Evolutionary conservation across 2,329 filamentous ascomycete species (phyloP), one percentile per base, ranked within the genome.

Genomic region (Chlorencoelia australis): DNA sequence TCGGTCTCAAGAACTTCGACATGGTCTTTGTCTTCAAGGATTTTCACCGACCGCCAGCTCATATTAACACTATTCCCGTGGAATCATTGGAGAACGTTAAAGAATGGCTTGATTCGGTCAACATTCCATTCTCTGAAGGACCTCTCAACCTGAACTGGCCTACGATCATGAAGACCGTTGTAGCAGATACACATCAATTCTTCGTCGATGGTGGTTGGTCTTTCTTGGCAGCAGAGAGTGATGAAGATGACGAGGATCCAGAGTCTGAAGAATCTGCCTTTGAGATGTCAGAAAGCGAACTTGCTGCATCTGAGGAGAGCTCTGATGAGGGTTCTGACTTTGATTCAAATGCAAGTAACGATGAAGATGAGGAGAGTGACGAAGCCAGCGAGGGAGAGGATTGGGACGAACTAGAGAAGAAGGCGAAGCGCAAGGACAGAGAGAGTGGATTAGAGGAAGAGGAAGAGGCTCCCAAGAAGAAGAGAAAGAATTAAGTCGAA

Each of bases 81-180:
- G 91, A 98, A 57, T 85, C 82, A 3, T 71, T 98, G 3, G 91
- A 98, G 50, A 80, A 85, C 36, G 89, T 98, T 48, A 96, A 96
- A 62, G 93, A 98, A 56, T 98, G 91, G 79, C 74, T 98, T 7
- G 89, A 98, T 61, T 88, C 82, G 1, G 88, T 91, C 31, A 89
- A 98, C 55, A 94, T 98, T 55, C 80, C 91, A 13, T 96, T 80
- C 66, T 83, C 78, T 9, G 93, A 98, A 61, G 91, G 91, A 39
- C 91, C 89, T 1, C 76, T 98, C 49, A 98, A 98, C 65, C 71
- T 98, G 39, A 96, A 96, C 69, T 98, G 91, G 91, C 82, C 84
- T 8, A 94, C 88, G 11, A 98, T 98, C 57, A 98, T 98, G 87
- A 98, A 98, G 71, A 98, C 91, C 0, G 88, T 98, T 17, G 89